These are phyloP conservation scores for Parasarocladium wereldwijsianum DNA, from an alignment of 2,329 filamentous ascomycete genomes.

Conservation along the genomic window DNA sequence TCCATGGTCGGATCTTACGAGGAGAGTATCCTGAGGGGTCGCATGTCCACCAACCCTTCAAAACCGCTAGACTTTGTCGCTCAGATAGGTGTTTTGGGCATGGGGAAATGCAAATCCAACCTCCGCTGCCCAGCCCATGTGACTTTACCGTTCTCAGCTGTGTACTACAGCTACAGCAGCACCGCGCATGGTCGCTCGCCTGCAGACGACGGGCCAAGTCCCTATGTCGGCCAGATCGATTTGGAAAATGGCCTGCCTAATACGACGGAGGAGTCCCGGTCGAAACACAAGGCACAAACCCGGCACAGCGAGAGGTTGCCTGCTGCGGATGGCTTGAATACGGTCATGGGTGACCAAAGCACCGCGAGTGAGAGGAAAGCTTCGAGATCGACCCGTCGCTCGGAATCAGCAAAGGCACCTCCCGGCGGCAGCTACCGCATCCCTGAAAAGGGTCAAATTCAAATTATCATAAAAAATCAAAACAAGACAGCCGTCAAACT, in stretches of 20 bases:
- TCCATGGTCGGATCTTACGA: constrained; percentile 98
- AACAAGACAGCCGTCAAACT: constrained; percentile 97
- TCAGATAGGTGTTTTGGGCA: constrained; percentile 85
- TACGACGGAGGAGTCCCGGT: constrained; percentile 29
- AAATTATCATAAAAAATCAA: constrained; percentile 95
- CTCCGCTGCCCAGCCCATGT: constrained; percentile 82
- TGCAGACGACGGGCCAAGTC: constrained; percentile 75
- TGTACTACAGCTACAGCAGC: constrained; percentile 84
- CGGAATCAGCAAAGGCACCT: constrained; percentile 40
- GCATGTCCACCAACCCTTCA: constrained; percentile 94
- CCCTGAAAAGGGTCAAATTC: constrained; percentile 81
- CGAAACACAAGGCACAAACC: constrained; percentile 32
- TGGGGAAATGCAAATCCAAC: constrained; percentile 74
- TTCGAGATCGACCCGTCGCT: constrained; percentile 28
- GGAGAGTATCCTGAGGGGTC: constrained; percentile 83
- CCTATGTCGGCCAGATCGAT: constrained; percentile 88
- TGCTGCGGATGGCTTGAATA: constrained; percentile 12
- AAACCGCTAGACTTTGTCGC: constrained; percentile 86
- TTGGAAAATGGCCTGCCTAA: constrained; percentile 64
- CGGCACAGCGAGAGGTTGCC: constrained; percentile 23
- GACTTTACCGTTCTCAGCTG: constrained; percentile 78
- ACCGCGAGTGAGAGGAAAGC: constrained; percentile 10
- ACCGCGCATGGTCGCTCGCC: constrained; percentile 48
- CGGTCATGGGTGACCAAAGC: constrained; percentile 8
- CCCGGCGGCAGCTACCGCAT: constrained; percentile 88